phyloP scores from a whole-genome alignment of 164 flowering plant species.

The Stephania japonica region DNA sequence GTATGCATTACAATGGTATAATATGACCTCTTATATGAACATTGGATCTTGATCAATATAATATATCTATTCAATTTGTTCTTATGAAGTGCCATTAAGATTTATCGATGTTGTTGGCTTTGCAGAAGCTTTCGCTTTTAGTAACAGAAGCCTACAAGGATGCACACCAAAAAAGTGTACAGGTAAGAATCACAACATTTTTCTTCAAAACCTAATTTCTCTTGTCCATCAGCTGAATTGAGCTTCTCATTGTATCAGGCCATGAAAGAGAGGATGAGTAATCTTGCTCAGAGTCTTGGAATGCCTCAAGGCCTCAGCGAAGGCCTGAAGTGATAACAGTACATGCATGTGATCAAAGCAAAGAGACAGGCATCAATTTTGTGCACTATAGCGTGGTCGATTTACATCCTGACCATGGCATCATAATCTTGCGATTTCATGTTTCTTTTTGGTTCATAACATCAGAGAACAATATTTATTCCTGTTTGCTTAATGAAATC shows the following conservation, averaged over 20 bases:
- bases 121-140: slow-evolving; percentile 74
- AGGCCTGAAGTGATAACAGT: slow-evolving; percentile 40
- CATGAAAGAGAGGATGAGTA: slow-evolving; percentile 89
- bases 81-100: background rate
- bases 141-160: slow-evolving; percentile 91
- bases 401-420: slow-evolving; percentile 4
- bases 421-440: background rate
- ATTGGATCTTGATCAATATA: background rate
- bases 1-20: too few species aligned
- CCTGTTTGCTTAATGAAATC: background rate
- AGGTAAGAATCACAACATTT: slow-evolving; percentile 30
- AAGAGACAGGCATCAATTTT: slow-evolving; percentile 32
- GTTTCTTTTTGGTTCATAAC: background rate
- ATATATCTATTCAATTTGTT: background rate
- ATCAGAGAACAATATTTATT: background rate
- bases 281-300: slow-evolving; percentile 93
- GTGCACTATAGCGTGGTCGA: slow-evolving; percentile 21
- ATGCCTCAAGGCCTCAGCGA: slow-evolving; percentile 82
- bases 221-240: background rate
- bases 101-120: background rate
- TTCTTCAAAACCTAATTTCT: background rate
- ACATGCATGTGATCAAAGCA: too few species aligned
- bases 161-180: slow-evolving; percentile 93
- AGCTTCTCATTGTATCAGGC: slow-evolving; percentile 41
- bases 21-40: background rate